phyloP scores from a whole-genome alignment of 2,329 filamentous ascomycete species.

The Botrytis squamosa region DNA sequence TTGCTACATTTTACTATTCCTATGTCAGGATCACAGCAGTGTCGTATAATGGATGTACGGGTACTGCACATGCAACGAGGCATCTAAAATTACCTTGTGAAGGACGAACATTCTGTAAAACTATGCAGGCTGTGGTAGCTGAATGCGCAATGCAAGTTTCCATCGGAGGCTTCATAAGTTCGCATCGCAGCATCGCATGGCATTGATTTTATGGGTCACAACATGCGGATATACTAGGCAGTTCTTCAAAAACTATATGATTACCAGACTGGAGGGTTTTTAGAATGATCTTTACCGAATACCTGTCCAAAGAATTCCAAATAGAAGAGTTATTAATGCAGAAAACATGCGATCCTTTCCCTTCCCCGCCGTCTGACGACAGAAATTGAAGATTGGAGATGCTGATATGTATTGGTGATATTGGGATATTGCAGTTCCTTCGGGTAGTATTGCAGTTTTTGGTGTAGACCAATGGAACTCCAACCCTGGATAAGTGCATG shows the following conservation, averaged over 20 bases:
- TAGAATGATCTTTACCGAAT: neutral
- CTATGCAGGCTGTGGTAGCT: slow-evolving; percentile 4
- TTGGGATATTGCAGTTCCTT: neutral
- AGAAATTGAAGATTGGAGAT: slow-evolving; percentile 1
- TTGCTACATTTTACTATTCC: neutral
- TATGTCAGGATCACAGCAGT: neutral
- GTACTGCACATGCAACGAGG: slow-evolving; percentile 12
- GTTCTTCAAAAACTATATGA: neutral
- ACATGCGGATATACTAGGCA: slow-evolving; percentile 8
- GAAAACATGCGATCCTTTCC: slow-evolving; percentile 6
- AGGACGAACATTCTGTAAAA: slow-evolving; percentile 1
- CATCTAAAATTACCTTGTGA: neutral
- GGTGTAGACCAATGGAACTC: neutral
- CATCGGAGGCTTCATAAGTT: slow-evolving; percentile 18
- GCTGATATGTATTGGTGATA: slow-evolving; percentile 5
- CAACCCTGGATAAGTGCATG: slow-evolving; percentile 6
- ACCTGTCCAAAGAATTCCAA: slow-evolving; percentile 7
- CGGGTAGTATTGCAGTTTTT: slow-evolving; percentile 1
- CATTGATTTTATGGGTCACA: slow-evolving; percentile 9
- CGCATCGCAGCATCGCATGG: slow-evolving; percentile 11
- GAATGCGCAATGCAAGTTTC: slow-evolving; percentile 11
- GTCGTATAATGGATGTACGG: neutral
- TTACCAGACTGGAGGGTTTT: slow-evolving; percentile 3
- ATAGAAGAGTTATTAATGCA: neutral
- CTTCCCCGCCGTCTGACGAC: neutral